Percentiles rank a stretch among this genome's conserved stretches.
phyloP scores from a whole-genome alignment of 2,329 filamentous ascomycete genomes.

The Ophiostoma montium region DNA sequence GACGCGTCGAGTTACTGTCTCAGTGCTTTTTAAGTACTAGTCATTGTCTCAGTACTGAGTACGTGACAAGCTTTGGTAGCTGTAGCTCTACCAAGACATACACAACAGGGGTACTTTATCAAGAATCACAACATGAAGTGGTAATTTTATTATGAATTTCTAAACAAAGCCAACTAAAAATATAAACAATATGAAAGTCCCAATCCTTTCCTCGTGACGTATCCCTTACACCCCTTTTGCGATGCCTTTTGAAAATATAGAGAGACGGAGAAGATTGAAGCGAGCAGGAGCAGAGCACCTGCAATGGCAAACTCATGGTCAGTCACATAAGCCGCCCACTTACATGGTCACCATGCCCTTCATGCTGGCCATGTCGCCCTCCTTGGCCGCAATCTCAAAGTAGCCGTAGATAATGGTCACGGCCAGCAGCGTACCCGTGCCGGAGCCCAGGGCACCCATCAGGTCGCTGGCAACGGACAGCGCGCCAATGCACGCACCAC shows the following conservation, averaged over 20 bases:
- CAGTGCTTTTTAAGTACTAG: too few relatives aligned
- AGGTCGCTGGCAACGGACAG: slow-evolving; percentile 92
- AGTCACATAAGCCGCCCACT: background rate
- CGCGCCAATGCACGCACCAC: slow-evolving; percentile 96
- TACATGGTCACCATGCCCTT: slow-evolving; percentile 47
- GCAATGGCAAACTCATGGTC: background rate
- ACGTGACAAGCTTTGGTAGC: too few relatives aligned
- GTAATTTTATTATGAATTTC: background rate
- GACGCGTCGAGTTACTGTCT: too few relatives aligned
- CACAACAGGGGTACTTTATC: too few relatives aligned
- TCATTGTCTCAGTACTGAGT: too few relatives aligned
- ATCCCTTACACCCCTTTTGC: background rate
- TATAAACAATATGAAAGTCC: background rate
- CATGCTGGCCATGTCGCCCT: slow-evolving; percentile 82
- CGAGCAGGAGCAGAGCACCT: too few relatives aligned
- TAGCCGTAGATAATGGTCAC: slow-evolving; percentile 99
- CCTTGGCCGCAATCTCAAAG: slow-evolving; percentile 98
- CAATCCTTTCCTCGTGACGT: background rate
- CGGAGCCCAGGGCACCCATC: slow-evolving; percentile 86
- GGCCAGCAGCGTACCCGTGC: slow-evolving; percentile 93
- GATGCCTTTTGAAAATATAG: background rate
- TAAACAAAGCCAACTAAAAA: background rate
- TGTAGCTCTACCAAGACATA: too few relatives aligned
- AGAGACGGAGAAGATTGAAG: background rate
- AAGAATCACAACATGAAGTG: background rate